Percentiles rank a stretch among this genome's conserved stretches.
Evolutionary conservation across 2,329 filamentous ascomycete genomes (phyloP).

Genomic region (Dactylonectria estremocensis): DNA sequence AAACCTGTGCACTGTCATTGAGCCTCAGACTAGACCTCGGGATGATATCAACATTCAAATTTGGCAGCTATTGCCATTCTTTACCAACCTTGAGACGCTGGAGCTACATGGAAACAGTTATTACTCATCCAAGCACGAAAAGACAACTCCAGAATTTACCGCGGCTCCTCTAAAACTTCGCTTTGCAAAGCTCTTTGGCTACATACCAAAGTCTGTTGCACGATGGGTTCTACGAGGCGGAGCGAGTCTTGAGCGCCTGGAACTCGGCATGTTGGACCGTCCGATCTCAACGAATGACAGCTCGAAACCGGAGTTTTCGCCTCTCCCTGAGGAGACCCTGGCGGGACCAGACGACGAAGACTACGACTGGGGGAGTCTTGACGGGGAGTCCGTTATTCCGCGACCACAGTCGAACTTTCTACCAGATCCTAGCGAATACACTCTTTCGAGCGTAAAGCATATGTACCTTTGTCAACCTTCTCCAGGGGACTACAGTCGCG

Average conservation of each 20-base stretch:
- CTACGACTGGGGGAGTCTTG: constrained; percentile 5
- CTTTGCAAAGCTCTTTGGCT: constrained; percentile 31
- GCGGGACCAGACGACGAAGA: neutral
- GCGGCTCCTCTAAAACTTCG: constrained; percentile 5
- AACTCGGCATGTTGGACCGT: constrained; percentile 37
- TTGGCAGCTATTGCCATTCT: constrained; percentile 34
- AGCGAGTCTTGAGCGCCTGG: constrained; percentile 27
- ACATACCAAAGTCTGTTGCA: constrained; percentile 25
- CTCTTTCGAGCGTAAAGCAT: neutral
- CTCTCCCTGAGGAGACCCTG: constrained; percentile 17
- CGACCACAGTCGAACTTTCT: neutral
- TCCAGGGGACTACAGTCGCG: neutral
- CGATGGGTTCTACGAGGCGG: constrained; percentile 23
- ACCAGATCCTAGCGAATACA: neutral
- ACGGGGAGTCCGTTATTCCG: neutral
- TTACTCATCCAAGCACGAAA: fast-evolving
- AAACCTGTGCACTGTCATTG: constrained; percentile 22
- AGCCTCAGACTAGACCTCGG: neutral
- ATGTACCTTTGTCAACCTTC: constrained; percentile 8
- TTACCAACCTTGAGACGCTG: constrained; percentile 27
- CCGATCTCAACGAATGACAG: neutral
- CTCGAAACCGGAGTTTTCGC: fast-evolving
- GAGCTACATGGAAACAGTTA: constrained; percentile 24
- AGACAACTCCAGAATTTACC: neutral
- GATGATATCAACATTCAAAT: constrained; percentile 9